These are phyloP conservation scores for Hanseniaspora taiwanica DNA, from an alignment of 805 yeast species.

Conservation along the genomic window DNA sequence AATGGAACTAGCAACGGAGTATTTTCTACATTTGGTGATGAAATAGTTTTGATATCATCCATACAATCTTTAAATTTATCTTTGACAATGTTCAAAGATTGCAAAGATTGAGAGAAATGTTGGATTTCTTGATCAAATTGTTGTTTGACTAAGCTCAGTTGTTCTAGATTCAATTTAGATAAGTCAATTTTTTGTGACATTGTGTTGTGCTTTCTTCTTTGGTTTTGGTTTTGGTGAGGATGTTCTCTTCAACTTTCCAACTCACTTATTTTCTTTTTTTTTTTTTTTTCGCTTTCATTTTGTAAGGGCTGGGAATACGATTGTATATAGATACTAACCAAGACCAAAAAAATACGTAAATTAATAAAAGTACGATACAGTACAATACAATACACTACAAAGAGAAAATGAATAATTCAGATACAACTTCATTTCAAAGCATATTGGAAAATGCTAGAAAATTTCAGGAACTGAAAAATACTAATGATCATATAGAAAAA, in stretches of 20 bases:
- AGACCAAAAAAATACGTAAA: not conserved
- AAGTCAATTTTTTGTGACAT: slow-evolving; percentile 39
- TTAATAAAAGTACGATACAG: not conserved
- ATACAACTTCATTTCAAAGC: slow-evolving; percentile 56
- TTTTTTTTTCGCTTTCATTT: too few species aligned
- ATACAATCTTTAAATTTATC: slow-evolving; percentile 72
- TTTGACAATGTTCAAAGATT: slow-evolving; percentile 74
- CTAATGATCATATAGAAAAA: slow-evolving; percentile 1
- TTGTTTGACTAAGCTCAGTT: slow-evolving; percentile 68
- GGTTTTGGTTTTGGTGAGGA: not conserved
- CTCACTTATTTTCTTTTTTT: too few species aligned
- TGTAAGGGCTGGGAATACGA: too few species aligned
- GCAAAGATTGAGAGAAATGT: slow-evolving; percentile 72
- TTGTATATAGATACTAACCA: too few species aligned
- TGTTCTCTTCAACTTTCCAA: too few species aligned
- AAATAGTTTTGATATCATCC: slow-evolving; percentile 46
- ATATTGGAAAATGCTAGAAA: slow-evolving; percentile 57
- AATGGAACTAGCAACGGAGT: slow-evolving; percentile 67
- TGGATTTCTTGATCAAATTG: slow-evolving; percentile 76
- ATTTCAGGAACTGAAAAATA: slow-evolving; percentile 28
- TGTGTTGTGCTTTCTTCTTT: not conserved
- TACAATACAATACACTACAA: not conserved
- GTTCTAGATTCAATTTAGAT: slow-evolving; percentile 64
- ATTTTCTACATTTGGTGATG: slow-evolving; percentile 20
- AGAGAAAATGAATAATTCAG: slow-evolving; percentile 26